Evolutionary conservation across 2,329 filamentous ascomycete genomes (phyloP), one percentile per base, ranked within the genome.

Genomic region (Plectosphaerella cucumerina): DNA sequence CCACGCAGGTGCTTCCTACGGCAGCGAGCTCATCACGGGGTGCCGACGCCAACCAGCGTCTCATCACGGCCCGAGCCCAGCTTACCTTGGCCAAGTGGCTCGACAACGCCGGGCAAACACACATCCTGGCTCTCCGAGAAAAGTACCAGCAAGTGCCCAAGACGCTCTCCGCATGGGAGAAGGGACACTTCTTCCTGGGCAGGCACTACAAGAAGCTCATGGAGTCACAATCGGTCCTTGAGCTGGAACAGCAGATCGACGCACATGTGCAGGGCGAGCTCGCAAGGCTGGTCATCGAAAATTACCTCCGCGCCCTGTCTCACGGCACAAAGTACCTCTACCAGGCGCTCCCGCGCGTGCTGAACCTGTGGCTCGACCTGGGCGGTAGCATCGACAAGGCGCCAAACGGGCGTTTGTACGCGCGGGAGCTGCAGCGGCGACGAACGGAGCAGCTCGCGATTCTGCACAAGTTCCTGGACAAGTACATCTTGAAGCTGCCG

Each of bases 141-240:
- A 89, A 90, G 62, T 99, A 97, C 61, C 86, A 91, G 55, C 82
- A 87, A 58, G 92, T 92, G 1, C 82, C 88, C n/a, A 85, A 81
- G 63, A 84, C 82, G 1, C 74, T 77, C 59, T 71, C 76, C 5
- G 83, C 83, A 48, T 99, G 93, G 92, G 94, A 99, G 65, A 97
- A 97, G 68, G 92, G 90, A 0, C 93, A 97, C 65, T 99, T 97
- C 66, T 96, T 97, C 66, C 80, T 99, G 10, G 94, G 94, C 5
- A 90, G 93, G 44, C 91, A 97, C 69, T 99, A 99, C 77, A 95
- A 96, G 66, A 99, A 97, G 68, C 81, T 97, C 4, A 75, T 97
- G 3, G 93, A 97, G 61, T 89, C 90, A 0, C 91, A 97, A 66
- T 92, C 90, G 67, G 75, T 80, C 2, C 81, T 96, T 48, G 85